Conservation (phyloP, 2,329 filamentous ascomycete genomes). For the Fusarium mexicanum region DNA sequence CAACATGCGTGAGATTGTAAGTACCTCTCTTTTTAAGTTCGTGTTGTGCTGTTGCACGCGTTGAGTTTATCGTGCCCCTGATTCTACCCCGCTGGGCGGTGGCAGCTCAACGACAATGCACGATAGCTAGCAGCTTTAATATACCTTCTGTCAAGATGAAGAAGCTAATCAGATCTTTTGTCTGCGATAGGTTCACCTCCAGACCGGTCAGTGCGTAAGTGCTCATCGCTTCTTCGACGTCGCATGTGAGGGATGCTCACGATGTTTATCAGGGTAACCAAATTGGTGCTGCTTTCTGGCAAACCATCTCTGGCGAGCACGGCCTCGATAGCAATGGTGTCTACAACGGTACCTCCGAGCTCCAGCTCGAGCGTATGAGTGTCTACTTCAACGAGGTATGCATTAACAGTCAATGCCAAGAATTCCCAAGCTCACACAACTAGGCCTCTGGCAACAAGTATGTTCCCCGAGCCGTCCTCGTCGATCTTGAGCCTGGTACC, state of each 20-base stretch:
- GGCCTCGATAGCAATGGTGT: constrained; percentile 97
- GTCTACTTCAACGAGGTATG: constrained; percentile 91
- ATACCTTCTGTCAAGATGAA: constrained; percentile 32
- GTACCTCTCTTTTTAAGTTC: constrained; percentile 47
- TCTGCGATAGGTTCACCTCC: constrained; percentile 92
- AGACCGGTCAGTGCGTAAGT: constrained; percentile 98
- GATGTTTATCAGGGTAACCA: constrained; percentile 85
- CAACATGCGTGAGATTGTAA: constrained; percentile 77
- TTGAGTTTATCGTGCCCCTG: constrained; percentile 44
- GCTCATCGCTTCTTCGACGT: constrained; percentile 9
- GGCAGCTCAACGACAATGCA: constrained; percentile 25
- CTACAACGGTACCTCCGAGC: constrained; percentile 98
- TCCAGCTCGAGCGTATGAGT: constrained; percentile 99
- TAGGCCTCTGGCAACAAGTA: constrained; percentile 98
- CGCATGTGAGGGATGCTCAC: constrained; percentile 48
- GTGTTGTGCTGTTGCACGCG: constrained; percentile 2
- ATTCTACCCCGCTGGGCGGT: constrained; percentile 50
- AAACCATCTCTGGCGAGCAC: constrained; percentile 89
- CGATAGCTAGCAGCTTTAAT: constrained; percentile 20
- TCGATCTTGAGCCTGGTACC: constrained; percentile 99
- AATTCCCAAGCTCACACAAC: constrained; percentile 25
- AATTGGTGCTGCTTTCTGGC: constrained; percentile 99
- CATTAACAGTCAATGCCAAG: background rate
- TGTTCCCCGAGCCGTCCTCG: constrained; percentile 97
- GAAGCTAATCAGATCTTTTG: constrained; percentile 64